Percentiles rank a stretch among this genome's conserved stretches.
These are phyloP conservation scores for Takashimella koratensis DNA, from an alignment of 1,284 basidiomycete genomes.

Conservation along the genomic window DNA sequence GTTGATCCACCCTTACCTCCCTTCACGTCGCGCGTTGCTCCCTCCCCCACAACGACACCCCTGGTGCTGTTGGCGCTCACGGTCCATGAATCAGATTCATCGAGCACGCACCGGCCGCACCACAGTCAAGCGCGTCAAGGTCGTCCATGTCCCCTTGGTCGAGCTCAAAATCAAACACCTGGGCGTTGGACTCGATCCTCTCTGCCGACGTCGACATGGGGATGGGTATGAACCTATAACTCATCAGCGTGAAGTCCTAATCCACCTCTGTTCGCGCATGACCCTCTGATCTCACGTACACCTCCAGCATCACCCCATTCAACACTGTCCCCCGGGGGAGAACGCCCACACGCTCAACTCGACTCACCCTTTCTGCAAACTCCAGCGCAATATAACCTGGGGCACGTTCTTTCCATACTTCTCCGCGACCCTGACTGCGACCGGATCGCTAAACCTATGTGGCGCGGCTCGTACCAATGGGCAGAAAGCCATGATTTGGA, in stretches of 20 bases:
- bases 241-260: too few relatives aligned
- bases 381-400: slow-evolving; percentile 78
- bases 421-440: slow-evolving; percentile 56
- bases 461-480: slow-evolving; percentile 62
- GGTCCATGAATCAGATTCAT: slow-evolving; percentile 68
- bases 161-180: slow-evolving; percentile 69
- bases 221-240: slow-evolving; percentile 62
- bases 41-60: too few relatives aligned
- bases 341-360: too few relatives aligned
- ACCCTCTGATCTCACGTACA: too few relatives aligned
- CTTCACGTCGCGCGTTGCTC: too few relatives aligned
- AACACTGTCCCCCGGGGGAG: too few relatives aligned
- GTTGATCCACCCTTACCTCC: too few relatives aligned
- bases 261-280: too few relatives aligned
- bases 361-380: slow-evolving; percentile 69
- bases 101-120: slow-evolving; percentile 58
- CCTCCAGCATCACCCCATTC: too few relatives aligned
- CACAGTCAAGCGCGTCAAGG: slow-evolving; percentile 63
- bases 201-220: slow-evolving; percentile 68
- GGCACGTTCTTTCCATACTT: slow-evolving; percentile 64
- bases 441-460: slow-evolving; percentile 55
- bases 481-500: slow-evolving; percentile 73
- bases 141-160: slow-evolving; percentile 58
- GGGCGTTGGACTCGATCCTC: slow-evolving; percentile 65
- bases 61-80: too few relatives aligned